Evolutionary conservation across 2,329 filamentous ascomycete species (phyloP), one percentile per base, ranked within the genome.

Genomic region (Epichloe scottii): DNA sequence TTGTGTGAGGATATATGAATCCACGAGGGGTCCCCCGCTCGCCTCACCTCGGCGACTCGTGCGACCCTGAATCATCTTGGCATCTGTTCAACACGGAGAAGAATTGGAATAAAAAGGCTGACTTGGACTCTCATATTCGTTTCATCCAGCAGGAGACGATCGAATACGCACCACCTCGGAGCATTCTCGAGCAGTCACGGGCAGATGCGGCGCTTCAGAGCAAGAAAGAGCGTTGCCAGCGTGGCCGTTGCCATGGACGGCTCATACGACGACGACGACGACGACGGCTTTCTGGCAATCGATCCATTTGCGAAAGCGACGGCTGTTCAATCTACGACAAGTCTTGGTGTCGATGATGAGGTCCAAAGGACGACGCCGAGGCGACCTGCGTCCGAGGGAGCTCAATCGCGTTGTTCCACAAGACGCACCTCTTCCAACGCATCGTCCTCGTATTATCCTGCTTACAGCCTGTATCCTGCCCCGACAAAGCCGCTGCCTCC

Each of bases 401-500:
- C 39, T 14, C 45, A 52, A 23, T 49, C 52, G 6, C 42, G 7
- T 23, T 10, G 21, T 14, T 54, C 50, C 8, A 30, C 39, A 17
- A 30, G 53, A 35, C 47, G 47, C 34, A 40, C 44, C 1, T 40
- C 47, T 8, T 52, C 50, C 10, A 48, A 44, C 30, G 42, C 53
- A 10, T 54, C 53, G 2, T 52, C 50, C 4, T 35, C 34, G 10
- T 26, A 50, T 30, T 34, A 45, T 47, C 50, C 53, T 7, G 34
- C 44, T 7, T 52, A 52, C 21, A 50, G 44, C 39, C 33, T 52
- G 8, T 52, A 50, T 34, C 50, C 53, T n/a, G 50, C 53, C 11
- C 53, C 53, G 26, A 49, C 42, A 1, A 54, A 48, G 26, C 53
- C 53, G 3, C 50, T 54, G 11, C 53, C 53, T 14, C 15, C 50